These are phyloP conservation scores for Dactylellina sp. DNA, from an alignment of 2,329 filamentous ascomycete species.

Conservation along the genomic window DNA sequence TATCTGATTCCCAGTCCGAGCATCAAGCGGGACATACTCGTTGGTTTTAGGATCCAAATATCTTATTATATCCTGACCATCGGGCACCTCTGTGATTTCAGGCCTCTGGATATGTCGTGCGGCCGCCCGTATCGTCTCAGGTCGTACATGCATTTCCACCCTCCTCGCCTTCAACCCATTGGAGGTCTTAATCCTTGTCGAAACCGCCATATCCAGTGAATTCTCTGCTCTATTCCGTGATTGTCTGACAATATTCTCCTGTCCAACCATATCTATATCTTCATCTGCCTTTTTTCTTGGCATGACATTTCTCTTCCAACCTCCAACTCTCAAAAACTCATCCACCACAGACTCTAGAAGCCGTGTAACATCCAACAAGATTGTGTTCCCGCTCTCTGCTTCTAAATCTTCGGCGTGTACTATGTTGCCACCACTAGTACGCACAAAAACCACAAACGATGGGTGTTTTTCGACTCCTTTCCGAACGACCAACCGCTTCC, in stretches of 20 bases:
- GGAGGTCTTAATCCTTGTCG: conserved; percentile 13
- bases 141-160: background rate
- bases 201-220: conserved; percentile 9
- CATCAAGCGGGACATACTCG: conserved; percentile 10
- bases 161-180: background rate
- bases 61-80: background rate
- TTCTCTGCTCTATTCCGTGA: conserved; percentile 57
- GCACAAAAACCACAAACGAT: conserved; percentile 84
- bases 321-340: conserved; percentile 61
- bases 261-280: conserved; percentile 18
- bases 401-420: conserved; percentile 27
- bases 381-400: conserved; percentile 59
- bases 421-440: conserved; percentile 53
- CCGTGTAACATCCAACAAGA: conserved; percentile 62
- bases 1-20: conserved; percentile 25
- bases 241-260: conserved; percentile 58
- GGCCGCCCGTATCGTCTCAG: background rate
- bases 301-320: conserved; percentile 62
- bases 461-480: conserved; percentile 85
- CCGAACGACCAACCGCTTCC: conserved; percentile 65
- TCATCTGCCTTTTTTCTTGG: conserved; percentile 1
- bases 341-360: conserved; percentile 65
- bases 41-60: conserved; percentile 16
- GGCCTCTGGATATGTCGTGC: background rate
- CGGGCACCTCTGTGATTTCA: background rate